Evolutionary conservation across 1,284 basidiomycete species (phyloP).

Genomic region (Cutaneotrichosporon sp.): DNA sequence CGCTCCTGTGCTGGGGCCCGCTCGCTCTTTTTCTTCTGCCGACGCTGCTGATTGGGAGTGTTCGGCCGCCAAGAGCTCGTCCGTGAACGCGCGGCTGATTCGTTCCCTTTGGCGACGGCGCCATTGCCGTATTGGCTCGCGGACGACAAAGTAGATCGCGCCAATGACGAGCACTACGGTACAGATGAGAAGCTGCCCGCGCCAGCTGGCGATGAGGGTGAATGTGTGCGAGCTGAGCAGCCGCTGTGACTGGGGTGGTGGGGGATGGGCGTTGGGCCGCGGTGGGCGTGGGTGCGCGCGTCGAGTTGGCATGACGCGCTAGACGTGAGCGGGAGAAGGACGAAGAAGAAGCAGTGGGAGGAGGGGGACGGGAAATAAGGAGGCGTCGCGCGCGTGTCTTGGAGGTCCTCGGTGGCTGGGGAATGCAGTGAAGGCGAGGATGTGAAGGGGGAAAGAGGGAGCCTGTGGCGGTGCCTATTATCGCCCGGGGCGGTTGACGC

Average conservation of each 20-base stretch:
- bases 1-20: constrained; percentile 11
- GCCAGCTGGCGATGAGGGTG: constrained; percentile 47
- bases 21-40: constrained; percentile 19
- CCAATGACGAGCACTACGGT: constrained; percentile 43
- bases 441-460: neutral
- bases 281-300: constrained; percentile 8
- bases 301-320: constrained; percentile 15
- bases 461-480: neutral
- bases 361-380: neutral
- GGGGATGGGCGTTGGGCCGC: constrained; percentile 1
- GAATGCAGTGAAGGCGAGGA: neutral
- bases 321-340: neutral
- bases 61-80: constrained; percentile 35
- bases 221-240: constrained; percentile 40
- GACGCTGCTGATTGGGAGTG: constrained; percentile 1
- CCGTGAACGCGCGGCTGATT: constrained; percentile 30
- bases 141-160: constrained; percentile 44
- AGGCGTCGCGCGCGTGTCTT: neutral
- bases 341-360: neutral
- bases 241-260: constrained; percentile 11
- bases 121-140: constrained; percentile 35
- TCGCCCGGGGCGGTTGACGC: neutral
- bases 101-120: constrained; percentile 32
- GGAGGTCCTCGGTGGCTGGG: neutral
- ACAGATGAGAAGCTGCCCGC: constrained; percentile 49